Base-by-base conservation (phyloP, 352 stramenopile species). In the Saprolegnia diclina region DNA sequence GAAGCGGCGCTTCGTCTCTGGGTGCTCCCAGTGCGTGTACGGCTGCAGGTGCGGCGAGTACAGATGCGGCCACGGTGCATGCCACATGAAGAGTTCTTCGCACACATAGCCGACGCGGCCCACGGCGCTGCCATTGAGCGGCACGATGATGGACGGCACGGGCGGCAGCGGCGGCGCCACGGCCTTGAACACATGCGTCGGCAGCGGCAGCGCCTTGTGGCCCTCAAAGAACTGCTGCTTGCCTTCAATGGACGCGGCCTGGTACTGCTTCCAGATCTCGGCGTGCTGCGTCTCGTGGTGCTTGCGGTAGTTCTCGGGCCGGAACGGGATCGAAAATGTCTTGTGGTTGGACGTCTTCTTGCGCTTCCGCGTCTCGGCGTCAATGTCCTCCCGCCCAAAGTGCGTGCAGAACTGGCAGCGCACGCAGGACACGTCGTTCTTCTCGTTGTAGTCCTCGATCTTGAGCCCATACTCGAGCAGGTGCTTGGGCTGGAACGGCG, bases 1-100 rank as follows among this genome's bases (percentile, higher is more conserved):
- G 72, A 95, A 77, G 21, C 87, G 81, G 14, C 82, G 84, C 72
- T 95, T 94, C 55, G 83, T 92, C 74, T 92, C 85, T 1, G 83
- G 70, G 37, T 80, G 76, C 67, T 95, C 87, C 84, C 83, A 95
- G 67, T 92, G 87, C 38, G 75, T 74, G 72, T 86, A 89, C 10
- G 81, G 83, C 74, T 89, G 71, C 13, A 81, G 73, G 4, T 89
- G 71, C 45, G 75, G 50, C 54, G 81, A 83, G 72, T 82, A 81
- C 38, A 78, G 78, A 18, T 78, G 40, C 55, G 74, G 83, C 77
- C 81, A 89, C 0, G 85, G 73, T 0, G 74, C 71, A 56, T 95
- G 85, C 87, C 87, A 92, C 59, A 92, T 71, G 77, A 82, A 92
- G 21, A 82, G 79, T 75, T 94, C 82, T 42, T 94, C 85, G 59